phyloP scores from a whole-genome alignment of 257 asterid species.

The Mitragyna speciosa region DNA sequence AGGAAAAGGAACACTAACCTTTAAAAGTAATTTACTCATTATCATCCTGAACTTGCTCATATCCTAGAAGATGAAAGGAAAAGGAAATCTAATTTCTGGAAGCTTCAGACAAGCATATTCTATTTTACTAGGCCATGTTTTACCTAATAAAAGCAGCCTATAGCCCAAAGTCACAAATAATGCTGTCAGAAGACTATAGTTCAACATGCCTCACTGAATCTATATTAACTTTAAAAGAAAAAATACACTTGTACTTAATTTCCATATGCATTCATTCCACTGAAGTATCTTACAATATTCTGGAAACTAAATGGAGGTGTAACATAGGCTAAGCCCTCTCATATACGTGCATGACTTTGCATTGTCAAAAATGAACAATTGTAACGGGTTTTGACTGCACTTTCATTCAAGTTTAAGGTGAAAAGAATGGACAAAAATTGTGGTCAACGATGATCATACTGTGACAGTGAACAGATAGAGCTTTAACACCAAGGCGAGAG shows the following conservation, averaged over 20 bases:
- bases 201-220: neutral
- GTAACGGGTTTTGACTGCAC: constrained; percentile 21
- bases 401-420: neutral
- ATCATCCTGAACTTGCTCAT: no score
- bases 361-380: constrained; percentile 52
- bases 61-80: no score
- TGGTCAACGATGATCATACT: constrained; percentile 32
- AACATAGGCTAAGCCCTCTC: constrained; percentile 11
- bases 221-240: neutral
- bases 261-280: neutral
- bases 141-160: neutral
- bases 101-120: no score
- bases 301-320: constrained; percentile 19
- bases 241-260: neutral
- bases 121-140: neutral
- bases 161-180: neutral
- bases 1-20: no score
- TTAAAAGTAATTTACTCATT: no score
- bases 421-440: neutral
- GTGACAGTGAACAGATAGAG: constrained; percentile 76
- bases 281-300: neutral
- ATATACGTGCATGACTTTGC: constrained; percentile 24
- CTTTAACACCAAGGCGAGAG: constrained; percentile 82
- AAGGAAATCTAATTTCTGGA: neutral
- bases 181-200: neutral